Evolutionary conservation across 192 early-diverging fungal genomes (phyloP).

Genomic region (Pilobolus umbonatus): DNA sequence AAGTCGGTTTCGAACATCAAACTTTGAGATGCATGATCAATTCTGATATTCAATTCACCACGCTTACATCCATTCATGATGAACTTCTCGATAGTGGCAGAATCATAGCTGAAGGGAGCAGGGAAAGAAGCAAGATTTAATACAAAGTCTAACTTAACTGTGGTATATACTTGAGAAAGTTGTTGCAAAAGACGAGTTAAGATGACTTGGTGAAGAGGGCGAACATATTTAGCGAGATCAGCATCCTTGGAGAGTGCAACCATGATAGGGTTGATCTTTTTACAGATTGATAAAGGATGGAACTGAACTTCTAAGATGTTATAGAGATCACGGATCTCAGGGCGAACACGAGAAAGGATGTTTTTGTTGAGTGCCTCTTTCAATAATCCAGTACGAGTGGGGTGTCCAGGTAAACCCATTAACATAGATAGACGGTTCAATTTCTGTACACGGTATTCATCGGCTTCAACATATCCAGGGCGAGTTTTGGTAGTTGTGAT

Average conservation of each 20-base stretch:
- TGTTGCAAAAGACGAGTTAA: constrained; percentile 97
- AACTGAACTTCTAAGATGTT: constrained; percentile 97
- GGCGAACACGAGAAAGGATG: constrained; percentile 79
- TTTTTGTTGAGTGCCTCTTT: constrained; percentile 86
- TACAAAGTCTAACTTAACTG: constrained; percentile 93
- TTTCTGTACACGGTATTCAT: constrained; percentile 76
- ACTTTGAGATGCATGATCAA: constrained; percentile 87
- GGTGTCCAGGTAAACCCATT: constrained; percentile 77
- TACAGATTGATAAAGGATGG: constrained; percentile 97
- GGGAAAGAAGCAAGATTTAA: constrained; percentile 86
- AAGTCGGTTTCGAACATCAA: constrained; percentile 92
- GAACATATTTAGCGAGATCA: constrained; percentile 84
- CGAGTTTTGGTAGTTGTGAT: constrained; percentile 80
- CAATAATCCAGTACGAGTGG: constrained; percentile 85
- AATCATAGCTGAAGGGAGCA: constrained; percentile 76
- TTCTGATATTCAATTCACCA: constrained; percentile 91
- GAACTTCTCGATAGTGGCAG: constrained; percentile 92
- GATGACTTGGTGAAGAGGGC: constrained; percentile 92
- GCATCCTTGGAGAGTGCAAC: constrained; percentile 63
- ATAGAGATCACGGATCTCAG: constrained; percentile 89
- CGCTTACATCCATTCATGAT: constrained; percentile 97
- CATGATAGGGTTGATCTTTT: constrained; percentile 92
- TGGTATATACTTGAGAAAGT: constrained; percentile 97
- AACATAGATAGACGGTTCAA: constrained; percentile 79
- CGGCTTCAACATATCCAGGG: constrained; percentile 61